Conservation (phyloP, 441 rosid genomes). For the Dalechampia spathulata region DNA sequence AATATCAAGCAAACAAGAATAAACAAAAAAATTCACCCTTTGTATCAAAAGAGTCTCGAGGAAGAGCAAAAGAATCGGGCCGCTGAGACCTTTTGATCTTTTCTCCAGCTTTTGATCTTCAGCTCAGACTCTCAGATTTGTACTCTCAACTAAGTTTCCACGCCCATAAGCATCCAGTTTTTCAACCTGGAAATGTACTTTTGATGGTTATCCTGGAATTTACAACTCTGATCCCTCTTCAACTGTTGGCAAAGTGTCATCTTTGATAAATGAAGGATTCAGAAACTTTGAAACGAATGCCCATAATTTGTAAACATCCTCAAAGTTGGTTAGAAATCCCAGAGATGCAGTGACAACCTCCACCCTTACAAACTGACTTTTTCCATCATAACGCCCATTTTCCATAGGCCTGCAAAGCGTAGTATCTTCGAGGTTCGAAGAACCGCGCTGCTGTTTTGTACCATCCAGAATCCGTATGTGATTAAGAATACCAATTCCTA, state of each 20-base stretch:
- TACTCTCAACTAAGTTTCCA: neutral
- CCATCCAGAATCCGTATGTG: slow-evolving; percentile 61
- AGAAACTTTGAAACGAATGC: slow-evolving; percentile 77
- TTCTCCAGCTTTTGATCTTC: slow-evolving; percentile 27
- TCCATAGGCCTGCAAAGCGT: slow-evolving; percentile 45
- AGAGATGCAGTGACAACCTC: slow-evolving; percentile 93
- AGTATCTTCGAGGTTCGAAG: slow-evolving; percentile 40
- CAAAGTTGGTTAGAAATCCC: slow-evolving; percentile 84
- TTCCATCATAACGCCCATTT: slow-evolving; percentile 39
- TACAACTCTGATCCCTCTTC: slow-evolving; percentile 41
- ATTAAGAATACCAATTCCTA: slow-evolving; percentile 70
- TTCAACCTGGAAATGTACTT: slow-evolving; percentile 9
- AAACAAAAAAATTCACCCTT: slow-evolving; percentile 41
- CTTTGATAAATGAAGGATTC: slow-evolving; percentile 53
- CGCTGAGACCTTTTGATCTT: slow-evolving; percentile 9
- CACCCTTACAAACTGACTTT: slow-evolving; percentile 49
- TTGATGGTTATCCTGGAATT: slow-evolving; percentile 8
- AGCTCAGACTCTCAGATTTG: slow-evolving; percentile 24
- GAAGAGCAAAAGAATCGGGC: slow-evolving; percentile 30
- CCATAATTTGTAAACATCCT: slow-evolving; percentile 89
- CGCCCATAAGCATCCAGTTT: neutral
- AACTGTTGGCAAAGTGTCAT: slow-evolving; percentile 35
- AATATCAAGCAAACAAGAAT: slow-evolving; percentile 38
- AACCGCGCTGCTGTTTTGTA: slow-evolving; percentile 40
- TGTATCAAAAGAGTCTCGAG: slow-evolving; percentile 26